Conservation (phyloP, 2,329 filamentous ascomycete species). For the Aspergillus arachidicola region DNA sequence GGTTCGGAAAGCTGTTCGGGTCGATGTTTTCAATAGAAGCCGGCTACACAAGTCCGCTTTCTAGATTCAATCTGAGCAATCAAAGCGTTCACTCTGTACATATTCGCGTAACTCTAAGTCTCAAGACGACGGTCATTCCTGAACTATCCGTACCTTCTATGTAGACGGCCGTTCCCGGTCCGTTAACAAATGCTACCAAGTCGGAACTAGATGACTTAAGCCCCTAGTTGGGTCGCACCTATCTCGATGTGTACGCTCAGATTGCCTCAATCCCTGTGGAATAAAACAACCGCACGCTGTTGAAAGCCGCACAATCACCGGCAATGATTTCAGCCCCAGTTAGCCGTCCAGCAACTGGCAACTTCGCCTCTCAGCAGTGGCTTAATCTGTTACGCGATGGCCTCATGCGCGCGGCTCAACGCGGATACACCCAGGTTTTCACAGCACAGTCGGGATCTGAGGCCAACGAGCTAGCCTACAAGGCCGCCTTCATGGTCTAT, state of each 20-base stretch:
- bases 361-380: constrained; percentile 10
- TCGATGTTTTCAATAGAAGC: background rate
- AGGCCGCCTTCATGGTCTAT: too few species aligned
- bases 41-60: background rate
- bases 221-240: constrained; percentile 11
- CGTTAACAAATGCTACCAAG: background rate
- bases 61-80: background rate
- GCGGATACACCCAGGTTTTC: constrained; percentile 4
- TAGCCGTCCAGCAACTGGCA: constrained; percentile 11
- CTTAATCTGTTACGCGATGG: constrained; percentile 3
- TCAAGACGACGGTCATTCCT: background rate
- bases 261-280: constrained; percentile 14
- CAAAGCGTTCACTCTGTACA: background rate
- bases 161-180: constrained; percentile 2
- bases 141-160: background rate
- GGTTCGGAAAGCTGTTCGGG: background rate
- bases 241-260: constrained; percentile 14
- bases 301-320: constrained; percentile 6
- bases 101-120: background rate
- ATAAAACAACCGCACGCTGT: constrained; percentile 12
- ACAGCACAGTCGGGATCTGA: too few species aligned
- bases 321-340: constrained; percentile 9
- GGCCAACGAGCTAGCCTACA: too few species aligned
- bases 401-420: constrained; percentile 10
- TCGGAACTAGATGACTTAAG: background rate